Evolutionary conservation across 495 filamentous ascomycete genomes (phyloP), one percentile per base, ranked within the genome.

Genomic region (Neurospora terricola): DNA sequence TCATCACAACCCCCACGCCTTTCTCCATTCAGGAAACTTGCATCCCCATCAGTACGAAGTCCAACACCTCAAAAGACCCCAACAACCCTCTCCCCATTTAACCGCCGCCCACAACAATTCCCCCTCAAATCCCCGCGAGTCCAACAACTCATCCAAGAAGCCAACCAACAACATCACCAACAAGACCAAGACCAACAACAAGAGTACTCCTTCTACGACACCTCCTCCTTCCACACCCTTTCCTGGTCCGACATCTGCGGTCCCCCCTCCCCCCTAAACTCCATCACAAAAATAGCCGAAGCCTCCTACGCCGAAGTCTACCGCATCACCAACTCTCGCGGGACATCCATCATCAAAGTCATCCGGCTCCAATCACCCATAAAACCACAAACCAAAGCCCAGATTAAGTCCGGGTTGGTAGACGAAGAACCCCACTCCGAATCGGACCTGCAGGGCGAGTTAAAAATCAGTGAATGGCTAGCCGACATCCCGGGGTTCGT

Each of bases 401-500:
- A 84, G 79, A 82, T 81, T 76, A 84, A 77, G 75, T 76, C 84
- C 23, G 77, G 83, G 5, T 76, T 86, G 1, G 82, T 86, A 8
- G 85, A 86, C 76, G 85, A 86, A 68, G 82, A 86, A 68, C 82
- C 84, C 0, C 85, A 83, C 76, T 81, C 75, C 34, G 84, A 83
- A 66, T 78, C 78, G 38, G 80, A 82, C 71, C 75, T 84, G 66
- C 72, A 75, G 11, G 80, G 88, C 0, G 94, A 97, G 78, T 84
- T 95, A 27, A 86, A 86, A 71, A 91, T 89, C 94, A 23, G 39
- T 42, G 90, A 93, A 72, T 90, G 87, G 72, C 87, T 97, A 30
- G 89, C 91, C 68, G 87, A 89, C 21, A 89, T 95, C 59, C 93
- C 93, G 2, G 94, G 94, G n/a, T 97, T 96, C 80, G 92, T 93